Evolutionary conservation across 371 early-diverging fungal species (phyloP).

Genomic region (Entomophthora muscae): DNA sequence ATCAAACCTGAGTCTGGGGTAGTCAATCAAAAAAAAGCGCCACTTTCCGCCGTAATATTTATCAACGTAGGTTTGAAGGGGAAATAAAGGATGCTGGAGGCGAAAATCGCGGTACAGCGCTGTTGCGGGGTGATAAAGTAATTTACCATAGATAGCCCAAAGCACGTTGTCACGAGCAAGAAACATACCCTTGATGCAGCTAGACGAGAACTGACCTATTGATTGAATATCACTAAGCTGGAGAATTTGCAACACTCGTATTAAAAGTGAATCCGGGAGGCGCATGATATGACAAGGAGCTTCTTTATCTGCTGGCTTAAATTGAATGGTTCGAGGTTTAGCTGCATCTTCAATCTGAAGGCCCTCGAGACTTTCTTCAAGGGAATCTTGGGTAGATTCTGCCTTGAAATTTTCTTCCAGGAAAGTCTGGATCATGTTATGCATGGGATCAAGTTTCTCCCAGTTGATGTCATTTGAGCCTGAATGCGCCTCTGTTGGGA

Average conservation of each 20-base stretch:
- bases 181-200: conserved; percentile 13
- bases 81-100: neutral
- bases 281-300: neutral
- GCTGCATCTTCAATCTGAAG: neutral
- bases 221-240: neutral
- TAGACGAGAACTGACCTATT: neutral
- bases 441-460: neutral
- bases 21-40: conserved; percentile 31
- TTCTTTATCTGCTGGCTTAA: neutral
- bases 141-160: conserved; percentile 8
- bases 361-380: neutral
- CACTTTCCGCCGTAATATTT: conserved; percentile 15
- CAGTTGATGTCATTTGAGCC: neutral
- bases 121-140: neutral
- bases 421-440: neutral
- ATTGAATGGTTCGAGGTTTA: neutral
- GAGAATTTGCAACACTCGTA: neutral
- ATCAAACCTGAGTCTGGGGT: conserved; percentile 42
- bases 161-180: conserved; percentile 18
- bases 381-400: neutral
- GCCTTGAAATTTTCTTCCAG: neutral
- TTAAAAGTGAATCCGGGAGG: neutral
- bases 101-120: neutral
- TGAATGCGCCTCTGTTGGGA: too few species aligned
- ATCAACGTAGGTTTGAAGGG: conserved; percentile 8